These are phyloP conservation scores for Haberlea rhodopensis DNA, from an alignment of 257 asterid species.

Conservation along the genomic window DNA sequence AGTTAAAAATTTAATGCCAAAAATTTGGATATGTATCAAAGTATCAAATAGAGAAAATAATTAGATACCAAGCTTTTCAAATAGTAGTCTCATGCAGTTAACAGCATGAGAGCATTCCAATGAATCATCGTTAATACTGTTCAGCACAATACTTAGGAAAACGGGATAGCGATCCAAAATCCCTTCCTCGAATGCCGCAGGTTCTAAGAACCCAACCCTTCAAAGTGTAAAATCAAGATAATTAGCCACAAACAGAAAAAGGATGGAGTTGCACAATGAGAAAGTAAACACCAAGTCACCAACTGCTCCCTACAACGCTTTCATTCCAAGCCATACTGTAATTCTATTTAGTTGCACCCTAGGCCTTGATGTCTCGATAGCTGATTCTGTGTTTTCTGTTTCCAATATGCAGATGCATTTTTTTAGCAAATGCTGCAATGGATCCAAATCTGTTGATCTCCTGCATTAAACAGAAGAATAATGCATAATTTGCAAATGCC, in stretches of 20 bases:
- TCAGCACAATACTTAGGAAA: slow-evolving; percentile 89
- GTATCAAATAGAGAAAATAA: slow-evolving; percentile 25
- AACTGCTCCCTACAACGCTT: slow-evolving; percentile 85
- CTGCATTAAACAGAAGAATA: slow-evolving; percentile 38
- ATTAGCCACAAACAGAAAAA: slow-evolving; percentile 34
- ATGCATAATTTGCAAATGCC: slow-evolving; percentile 12
- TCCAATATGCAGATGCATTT: slow-evolving; percentile 74
- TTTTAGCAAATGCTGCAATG: slow-evolving; percentile 82
- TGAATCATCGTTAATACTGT: slow-evolving; percentile 91
- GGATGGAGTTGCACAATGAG: slow-evolving; percentile 21
- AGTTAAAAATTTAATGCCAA: slow-evolving; percentile 21
- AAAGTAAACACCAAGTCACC: slow-evolving; percentile 30
- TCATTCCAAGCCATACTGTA: slow-evolving; percentile 98
- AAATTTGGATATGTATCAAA: slow-evolving; percentile 20
- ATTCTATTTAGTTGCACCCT: slow-evolving; percentile 83
- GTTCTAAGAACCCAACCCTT: slow-evolving; percentile 95
- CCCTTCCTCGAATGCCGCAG: slow-evolving; percentile 98
- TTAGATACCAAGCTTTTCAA: slow-evolving; percentile 90
- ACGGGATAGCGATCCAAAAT: slow-evolving; percentile 87
- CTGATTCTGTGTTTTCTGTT: slow-evolving; percentile 48
- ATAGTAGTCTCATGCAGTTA: slow-evolving; percentile 82
- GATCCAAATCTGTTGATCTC: slow-evolving; percentile 73
- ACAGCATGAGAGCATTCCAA: slow-evolving; percentile 86
- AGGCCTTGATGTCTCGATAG: slow-evolving; percentile 58
- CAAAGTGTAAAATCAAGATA: slow-evolving; percentile 32